Evolutionary conservation across 176 grass and related monocot genomes (phyloP), one percentile per base, ranked within the genome.

Genomic region (Calamus simplicifolius): DNA sequence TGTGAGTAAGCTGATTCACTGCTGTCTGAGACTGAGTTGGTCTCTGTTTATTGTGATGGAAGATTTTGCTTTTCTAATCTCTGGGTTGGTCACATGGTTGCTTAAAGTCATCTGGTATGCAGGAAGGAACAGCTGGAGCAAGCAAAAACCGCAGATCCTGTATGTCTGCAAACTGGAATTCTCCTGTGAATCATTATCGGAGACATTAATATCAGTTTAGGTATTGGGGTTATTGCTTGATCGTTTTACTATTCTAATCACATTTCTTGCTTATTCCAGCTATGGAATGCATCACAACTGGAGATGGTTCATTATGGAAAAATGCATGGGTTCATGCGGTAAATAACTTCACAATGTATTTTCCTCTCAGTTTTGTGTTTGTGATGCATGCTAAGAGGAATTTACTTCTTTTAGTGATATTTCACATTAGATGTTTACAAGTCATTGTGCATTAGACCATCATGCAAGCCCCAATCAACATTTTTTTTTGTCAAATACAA

Each of bases 321-420:
- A 73, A 96, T 96, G 91, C 91, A 96, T 63, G 91, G 91, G 66
- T 96, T 85, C 80, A 96, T 96, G 91, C 30, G 91, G 91, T 96
- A 86, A 67, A 51, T 61, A 53, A 71, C 27, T 54, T 21, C 1
- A 7, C 12, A 25, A 43, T 13, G 35, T 43, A 7, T 43, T 43
- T 43, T 43, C 35, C 35, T 10, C 35, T 43, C 12, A 3, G 0
- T 12, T 43, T 13, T 43, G 12, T 43, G 35, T 13, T 43, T 43
- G 8, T 43, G 8, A 43, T 13, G 35, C 35, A 43, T 43, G 35
- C 10, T 43, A 12, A 12, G 8, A 43, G 12, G 35, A 43, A 43
- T 8, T 43, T 43, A 12, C 35, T 43, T 43, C 8, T 2, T 43
- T 43, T 43, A 43, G 2, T 12, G 12, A 43, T 2, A 13, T 13